A percentile compares a stretch with the other conserved stretches of the same genome.
Conservation (phyloP, 2,329 filamentous ascomycete genomes). For the Hymenoscyphus albidus region DNA sequence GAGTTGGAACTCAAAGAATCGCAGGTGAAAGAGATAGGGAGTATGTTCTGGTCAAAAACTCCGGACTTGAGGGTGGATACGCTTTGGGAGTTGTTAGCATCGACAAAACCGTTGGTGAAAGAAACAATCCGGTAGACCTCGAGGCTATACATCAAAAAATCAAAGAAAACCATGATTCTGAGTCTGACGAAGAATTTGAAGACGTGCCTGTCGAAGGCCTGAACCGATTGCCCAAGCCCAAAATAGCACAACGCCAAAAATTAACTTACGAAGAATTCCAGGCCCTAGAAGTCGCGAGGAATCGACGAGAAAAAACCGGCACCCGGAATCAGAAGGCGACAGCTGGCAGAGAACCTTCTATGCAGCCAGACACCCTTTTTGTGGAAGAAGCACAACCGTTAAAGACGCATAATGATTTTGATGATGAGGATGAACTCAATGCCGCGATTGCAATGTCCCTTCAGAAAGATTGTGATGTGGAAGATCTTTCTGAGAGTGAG, state of each 20-base stretch:
- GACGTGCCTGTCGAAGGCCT: slow-evolving; percentile 37
- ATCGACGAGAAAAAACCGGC: slow-evolving; percentile 22
- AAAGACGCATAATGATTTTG: slow-evolving; percentile 9
- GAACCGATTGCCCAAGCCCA: slow-evolving; percentile 34
- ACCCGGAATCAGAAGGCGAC: slow-evolving; percentile 16
- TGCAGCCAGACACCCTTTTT: slow-evolving; percentile 31
- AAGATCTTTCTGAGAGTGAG: slow-evolving; percentile 58
- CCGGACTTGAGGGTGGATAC: slow-evolving; percentile 92
- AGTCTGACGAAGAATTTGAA: slow-evolving; percentile 57
- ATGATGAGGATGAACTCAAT: slow-evolving; percentile 58
- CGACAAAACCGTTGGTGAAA: slow-evolving; percentile 73
- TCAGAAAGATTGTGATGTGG: slow-evolving; percentile 40
- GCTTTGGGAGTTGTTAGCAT: slow-evolving; percentile 89
- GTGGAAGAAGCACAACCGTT: slow-evolving; percentile 25
- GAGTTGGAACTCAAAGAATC: slow-evolving; percentile 59
- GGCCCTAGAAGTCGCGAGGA: slow-evolving; percentile 28
- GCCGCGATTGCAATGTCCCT: slow-evolving; percentile 82
- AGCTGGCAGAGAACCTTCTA: slow-evolving; percentile 16
- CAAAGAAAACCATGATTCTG: slow-evolving; percentile 53
- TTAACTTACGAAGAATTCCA: slow-evolving; percentile 29
- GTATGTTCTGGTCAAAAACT: slow-evolving; percentile 94
- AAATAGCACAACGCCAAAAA: slow-evolving; percentile 17
- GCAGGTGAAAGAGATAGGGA: slow-evolving; percentile 85
- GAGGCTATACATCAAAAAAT: slow-evolving; percentile 62
- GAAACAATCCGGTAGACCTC: slow-evolving; percentile 87